A percentile compares a stretch with the other conserved stretches of the same genome.
phyloP scores from a whole-genome alignment of 345 rosid genomes.

The Turnera subulata region DNA sequence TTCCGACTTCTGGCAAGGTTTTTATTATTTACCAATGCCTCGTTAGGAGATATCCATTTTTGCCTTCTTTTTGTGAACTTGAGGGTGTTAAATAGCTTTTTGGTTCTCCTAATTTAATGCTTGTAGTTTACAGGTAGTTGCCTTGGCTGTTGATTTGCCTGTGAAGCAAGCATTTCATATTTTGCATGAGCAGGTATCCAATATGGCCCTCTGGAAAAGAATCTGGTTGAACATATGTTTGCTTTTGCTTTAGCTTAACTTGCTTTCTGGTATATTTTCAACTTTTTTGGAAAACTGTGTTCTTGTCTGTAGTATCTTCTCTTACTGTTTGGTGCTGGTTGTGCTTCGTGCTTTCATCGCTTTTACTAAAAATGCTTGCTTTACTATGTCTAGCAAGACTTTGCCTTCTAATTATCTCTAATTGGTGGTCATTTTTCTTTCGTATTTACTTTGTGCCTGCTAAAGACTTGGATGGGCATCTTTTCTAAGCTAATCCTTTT shows the following conservation, averaged over 20 bases:
- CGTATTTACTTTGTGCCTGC: slow-evolving; percentile 20
- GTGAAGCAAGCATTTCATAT: slow-evolving; percentile 28
- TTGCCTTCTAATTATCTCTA: neutral
- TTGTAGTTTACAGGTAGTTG: slow-evolving; percentile 22
- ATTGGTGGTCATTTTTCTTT: slow-evolving; percentile 8
- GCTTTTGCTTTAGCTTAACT: neutral
- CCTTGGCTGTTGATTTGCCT: slow-evolving; percentile 30
- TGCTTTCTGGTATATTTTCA: too few relatives aligned
- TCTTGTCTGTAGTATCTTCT: too few relatives aligned
- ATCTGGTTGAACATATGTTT: neutral
- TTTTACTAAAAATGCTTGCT: too few relatives aligned
- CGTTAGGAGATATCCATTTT: neutral
- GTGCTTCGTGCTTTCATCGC: too few relatives aligned
- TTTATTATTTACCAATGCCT: slow-evolving; percentile 33
- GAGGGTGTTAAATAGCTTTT: neutral
- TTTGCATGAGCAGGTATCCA: slow-evolving; percentile 26
- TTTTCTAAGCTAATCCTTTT: slow-evolving; percentile 32
- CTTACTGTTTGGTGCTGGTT: too few relatives aligned
- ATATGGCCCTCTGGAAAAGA: neutral
- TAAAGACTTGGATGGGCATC: slow-evolving; percentile 21
- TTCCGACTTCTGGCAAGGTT: slow-evolving; percentile 99
- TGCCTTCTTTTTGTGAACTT: neutral
- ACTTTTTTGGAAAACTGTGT: too few relatives aligned
- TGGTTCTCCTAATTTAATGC: slow-evolving; percentile 20
- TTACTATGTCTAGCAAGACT: neutral